These are phyloP conservation scores for Typha latifolia DNA, from an alignment of 176 grass and related monocot genomes.

Conservation along the genomic window DNA sequence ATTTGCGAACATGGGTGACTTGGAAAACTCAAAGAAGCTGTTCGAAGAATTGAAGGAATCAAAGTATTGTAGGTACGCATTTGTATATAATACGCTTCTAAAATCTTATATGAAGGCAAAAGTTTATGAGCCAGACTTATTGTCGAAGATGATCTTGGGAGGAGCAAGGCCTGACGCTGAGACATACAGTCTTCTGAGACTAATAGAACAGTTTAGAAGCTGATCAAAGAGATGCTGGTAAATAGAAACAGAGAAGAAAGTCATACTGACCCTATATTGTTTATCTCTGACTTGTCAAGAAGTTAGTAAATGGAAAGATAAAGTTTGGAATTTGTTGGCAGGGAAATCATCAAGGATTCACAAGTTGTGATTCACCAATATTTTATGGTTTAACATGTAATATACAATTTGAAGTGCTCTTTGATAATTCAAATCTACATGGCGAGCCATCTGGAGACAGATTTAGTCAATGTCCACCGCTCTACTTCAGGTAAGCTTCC, in stretches of 20 bases:
- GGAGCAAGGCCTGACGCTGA: slow-evolving; percentile 74
- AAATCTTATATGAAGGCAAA: slow-evolving; percentile 78
- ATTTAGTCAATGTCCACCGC: too few relatives aligned
- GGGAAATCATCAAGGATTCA: too few relatives aligned
- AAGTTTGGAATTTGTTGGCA: too few relatives aligned
- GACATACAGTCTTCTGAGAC: slow-evolving; percentile 63
- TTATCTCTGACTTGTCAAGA: too few relatives aligned
- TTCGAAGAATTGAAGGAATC: slow-evolving; percentile 77
- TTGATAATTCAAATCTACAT: too few relatives aligned
- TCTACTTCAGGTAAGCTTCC: too few relatives aligned
- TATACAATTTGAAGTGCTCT: too few relatives aligned
- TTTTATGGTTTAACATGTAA: too few relatives aligned
- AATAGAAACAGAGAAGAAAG: neutral
- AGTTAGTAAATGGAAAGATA: too few relatives aligned
- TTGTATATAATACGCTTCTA: slow-evolving; percentile 78
- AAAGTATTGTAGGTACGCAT: slow-evolving; percentile 68
- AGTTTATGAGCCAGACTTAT: slow-evolving; percentile 70
- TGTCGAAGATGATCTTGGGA: slow-evolving; percentile 75
- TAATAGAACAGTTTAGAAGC: slow-evolving; percentile 61
- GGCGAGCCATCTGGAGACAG: too few relatives aligned
- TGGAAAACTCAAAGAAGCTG: slow-evolving; percentile 61
- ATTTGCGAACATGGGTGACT: slow-evolving; percentile 57
- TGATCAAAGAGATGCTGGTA: neutral
- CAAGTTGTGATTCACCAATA: too few relatives aligned
- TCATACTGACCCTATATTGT: neutral